Base-by-base conservation (phyloP, 2,329 filamentous ascomycete species). In the Fusarium chuoi region DNA sequence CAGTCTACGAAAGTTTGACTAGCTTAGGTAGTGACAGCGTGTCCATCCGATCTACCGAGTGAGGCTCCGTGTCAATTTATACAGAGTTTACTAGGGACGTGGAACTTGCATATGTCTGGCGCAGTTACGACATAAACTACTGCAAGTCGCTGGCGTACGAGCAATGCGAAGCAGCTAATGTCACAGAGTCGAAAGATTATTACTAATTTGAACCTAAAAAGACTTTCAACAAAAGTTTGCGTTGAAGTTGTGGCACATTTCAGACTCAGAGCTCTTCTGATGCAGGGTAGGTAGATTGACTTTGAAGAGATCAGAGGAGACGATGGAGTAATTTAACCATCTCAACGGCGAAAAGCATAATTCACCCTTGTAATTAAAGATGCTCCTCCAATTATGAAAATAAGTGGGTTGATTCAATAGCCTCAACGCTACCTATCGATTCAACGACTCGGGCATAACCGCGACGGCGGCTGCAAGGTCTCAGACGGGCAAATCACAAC, bases 401-500 rank as follows among this genome's bases (percentile, higher is more conserved):
- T 17, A 28, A 41, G 17, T 48, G 33, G 45, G 30, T 33, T 42
- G 22, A 44, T 33, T 44, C 51, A 54, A 58, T 56, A 59, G 57
- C 61, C 57, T 36, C 24, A 12, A 51, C 48, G 39, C 51, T 63
- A 45, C 56, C 51, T 63, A 45, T 60, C 10, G 18, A 44, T 22
- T 28, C 42, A 38, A 46, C 36, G n/a, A 42, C 44, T 56, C 46
- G 62, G 61, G 48, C 54, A 20, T 71, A 74, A 73, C 70, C 70
- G 70, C 70, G 42, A 22, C 15, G 52, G 61, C 62, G 65, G 65
- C 61, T 74, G 61, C 65, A 56, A 46, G 36, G 41, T 49, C 61
- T 62, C 38, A 73, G 65, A 74, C 52, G 63, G 39, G 39, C 57
- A 55, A 62, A 66, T 73, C 70, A 74, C 44, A 36, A 63, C 56